Base-by-base conservation (phyloP, 2,329 filamentous ascomycete species). In the Pochonia chlamydosporia region DNA sequence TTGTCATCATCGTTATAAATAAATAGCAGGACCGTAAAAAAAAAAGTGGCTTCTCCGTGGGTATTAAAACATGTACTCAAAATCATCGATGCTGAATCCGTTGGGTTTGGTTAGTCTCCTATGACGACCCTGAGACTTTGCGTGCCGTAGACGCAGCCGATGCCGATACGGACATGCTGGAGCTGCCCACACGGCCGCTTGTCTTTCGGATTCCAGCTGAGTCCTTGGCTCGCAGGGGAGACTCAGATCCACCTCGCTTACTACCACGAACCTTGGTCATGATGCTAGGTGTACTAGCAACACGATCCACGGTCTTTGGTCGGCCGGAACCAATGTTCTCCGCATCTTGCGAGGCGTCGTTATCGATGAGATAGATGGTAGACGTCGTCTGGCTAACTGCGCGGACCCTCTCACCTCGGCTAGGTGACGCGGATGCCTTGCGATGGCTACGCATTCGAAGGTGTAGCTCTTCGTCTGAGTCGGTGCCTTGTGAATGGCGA, bases 381-480 rank as follows among this genome's bases (percentile, higher is more conserved):
- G 85, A 87, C 11, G 86, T 84, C 3, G 84, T 87, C 64, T 89
- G 87, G 64, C 86, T 90, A 48, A 87, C 78, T 1, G 89, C 87
- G 41, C 88, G 77, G 46, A 74, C 69, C 69, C 82, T 85, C 48
- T 82, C 80, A 43, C 64, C 76, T 57, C 73, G 76, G 49, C 71
- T 78, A 28, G 76, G 87, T 46, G 78, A 85, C 54, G 78, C 79
- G 18, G 78, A 85, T 33, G 70, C 71, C 69, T 84, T 87, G 57
- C 77, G 84, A 59, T 74, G 81, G 49, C 81, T 79, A 54, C 79
- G 79, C 75, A 89, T 82, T 43, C 89, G 85, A 40, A 95, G 69
- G 59, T 90, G 85, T 58, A 81, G 79, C 63, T 96, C 89, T 60
- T 95, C 89, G 51, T 96, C 90, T 18, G 85, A 87, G 62, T 93